Conservation (phyloP, 2,329 filamentous ascomycete species). For the Neofusicoccum umdonicola region DNA sequence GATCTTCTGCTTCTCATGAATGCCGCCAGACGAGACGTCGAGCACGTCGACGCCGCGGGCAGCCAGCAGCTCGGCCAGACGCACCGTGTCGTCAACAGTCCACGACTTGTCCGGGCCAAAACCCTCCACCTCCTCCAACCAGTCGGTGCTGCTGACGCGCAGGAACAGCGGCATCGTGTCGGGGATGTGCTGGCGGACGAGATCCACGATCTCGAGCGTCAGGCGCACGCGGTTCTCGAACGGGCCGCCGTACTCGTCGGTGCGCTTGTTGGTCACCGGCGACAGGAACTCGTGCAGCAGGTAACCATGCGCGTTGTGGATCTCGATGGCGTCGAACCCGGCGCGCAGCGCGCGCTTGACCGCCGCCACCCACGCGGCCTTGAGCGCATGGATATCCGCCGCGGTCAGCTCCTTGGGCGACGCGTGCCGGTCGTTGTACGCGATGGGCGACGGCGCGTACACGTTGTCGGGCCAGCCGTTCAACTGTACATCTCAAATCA, state of each 20-base stretch:
- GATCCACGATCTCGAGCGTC: constrained; percentile 64
- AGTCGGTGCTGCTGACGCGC: constrained; percentile 72
- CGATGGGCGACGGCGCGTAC: constrained; percentile 56
- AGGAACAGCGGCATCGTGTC: constrained; percentile 68
- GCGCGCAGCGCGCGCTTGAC: constrained; percentile 54
- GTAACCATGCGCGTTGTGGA: constrained; percentile 79
- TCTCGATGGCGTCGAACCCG: constrained; percentile 75
- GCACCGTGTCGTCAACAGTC: constrained; percentile 63
- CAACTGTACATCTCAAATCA: constrained; percentile 22
- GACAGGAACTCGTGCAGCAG: constrained; percentile 68
- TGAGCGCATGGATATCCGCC: constrained; percentile 65
- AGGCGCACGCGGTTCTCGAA: constrained; percentile 72
- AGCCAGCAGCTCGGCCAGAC: constrained; percentile 66
- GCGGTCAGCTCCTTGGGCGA: constrained; percentile 66
- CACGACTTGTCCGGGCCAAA: constrained; percentile 56
- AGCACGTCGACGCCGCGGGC: constrained; percentile 75
- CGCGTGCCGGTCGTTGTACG: constrained; percentile 62
- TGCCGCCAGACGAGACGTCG: constrained; percentile 77
- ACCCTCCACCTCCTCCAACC: constrained; percentile 59
- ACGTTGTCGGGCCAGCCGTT: constrained; percentile 57
- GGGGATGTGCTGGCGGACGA: constrained; percentile 62
- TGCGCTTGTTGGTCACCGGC: constrained; percentile 67
- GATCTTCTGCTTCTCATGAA: constrained; percentile 62
- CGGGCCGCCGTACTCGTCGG: constrained; percentile 64
- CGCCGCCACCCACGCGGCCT: constrained; percentile 62